Evolutionary conservation across 352 stramenopile genomes (phyloP), one percentile per base, ranked within the genome.

Genomic region (Plasmopara halstedii): DNA sequence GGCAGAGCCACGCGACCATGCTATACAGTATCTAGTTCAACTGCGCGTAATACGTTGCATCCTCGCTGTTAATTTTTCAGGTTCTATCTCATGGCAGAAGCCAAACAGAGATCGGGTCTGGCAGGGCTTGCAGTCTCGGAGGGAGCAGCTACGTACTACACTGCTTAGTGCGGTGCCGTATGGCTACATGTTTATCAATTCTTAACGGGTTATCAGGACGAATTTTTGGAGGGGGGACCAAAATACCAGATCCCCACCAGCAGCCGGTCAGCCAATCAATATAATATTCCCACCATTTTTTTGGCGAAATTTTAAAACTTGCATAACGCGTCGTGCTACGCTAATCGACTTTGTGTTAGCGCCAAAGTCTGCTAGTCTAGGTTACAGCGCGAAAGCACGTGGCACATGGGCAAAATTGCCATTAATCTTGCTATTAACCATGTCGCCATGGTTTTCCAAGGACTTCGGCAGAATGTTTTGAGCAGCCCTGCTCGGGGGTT

Each of bases 171-270:
- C 21, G 40, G 34, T 41, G 10, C 22, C 15, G n/a, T 8, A 60
- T 59, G 35, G 56, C 17, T 64, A 53, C 44, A 51, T 1, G 37
- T 18, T 22, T 59, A 59, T 56, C 8, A 26, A n/a, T 25, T 39
- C 2, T 51, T 1, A 11, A 26, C 32, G 60, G 56, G 56, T 65
- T 64, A 56, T 67, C 58, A 64, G 42, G 51, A 53, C 15, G 23
- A 41, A 34, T 53, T 61, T 60, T 60, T 56, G 39, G 35, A 33
- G 53, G 46, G 54, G 53, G 58, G 59, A 49, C 51, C 45, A 45
- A 58, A 64, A 66, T 46, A 54, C 57, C 38, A 53, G 25, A 54
- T 51, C 50, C 36, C 20, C 44, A 57, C 29, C 35, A 59, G 33
- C 49, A 51, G 40, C 42, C 22, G 37, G 42, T 35, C 23, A 52